Evolutionary conservation across 2,329 filamentous ascomycete genomes (phyloP).

Genomic region (Paecilomyces formosus): DNA sequence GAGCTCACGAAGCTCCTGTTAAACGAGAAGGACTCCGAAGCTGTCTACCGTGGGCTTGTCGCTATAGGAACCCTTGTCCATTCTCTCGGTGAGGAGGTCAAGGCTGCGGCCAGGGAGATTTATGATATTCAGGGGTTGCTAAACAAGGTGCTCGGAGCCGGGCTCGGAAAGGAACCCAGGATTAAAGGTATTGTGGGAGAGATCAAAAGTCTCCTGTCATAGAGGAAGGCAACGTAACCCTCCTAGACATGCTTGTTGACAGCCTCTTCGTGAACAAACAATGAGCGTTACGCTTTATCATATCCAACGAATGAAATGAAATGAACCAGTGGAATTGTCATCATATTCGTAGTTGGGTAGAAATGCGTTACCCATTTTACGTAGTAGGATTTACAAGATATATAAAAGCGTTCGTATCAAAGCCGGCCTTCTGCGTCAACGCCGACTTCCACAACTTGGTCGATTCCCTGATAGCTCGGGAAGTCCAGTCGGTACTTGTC

Average conservation of each 20-base stretch:
- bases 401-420: slow-evolving; percentile 7
- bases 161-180: slow-evolving; percentile 50
- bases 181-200: slow-evolving; percentile 54
- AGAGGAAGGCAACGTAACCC: neutral
- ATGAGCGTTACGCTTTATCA: neutral
- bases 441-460: slow-evolving; percentile 77
- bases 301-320: neutral
- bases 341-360: neutral
- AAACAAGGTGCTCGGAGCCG: slow-evolving; percentile 39
- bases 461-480: slow-evolving; percentile 74
- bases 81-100: slow-evolving; percentile 53
- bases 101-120: slow-evolving; percentile 50
- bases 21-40: slow-evolving; percentile 68
- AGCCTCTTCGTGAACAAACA: neutral
- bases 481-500: slow-evolving; percentile 80
- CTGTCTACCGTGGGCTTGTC: slow-evolving; percentile 73
- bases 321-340: neutral
- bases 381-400: neutral
- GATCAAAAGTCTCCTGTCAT: slow-evolving; percentile 41
- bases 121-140: slow-evolving; percentile 45
- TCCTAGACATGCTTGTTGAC: neutral
- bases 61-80: slow-evolving; percentile 69
- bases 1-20: slow-evolving; percentile 57
- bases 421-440: slow-evolving; percentile 30
- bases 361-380: neutral